Conservation (phyloP, 1,284 basidiomycete genomes). For the Fomitiporia mediterranea region DNA sequence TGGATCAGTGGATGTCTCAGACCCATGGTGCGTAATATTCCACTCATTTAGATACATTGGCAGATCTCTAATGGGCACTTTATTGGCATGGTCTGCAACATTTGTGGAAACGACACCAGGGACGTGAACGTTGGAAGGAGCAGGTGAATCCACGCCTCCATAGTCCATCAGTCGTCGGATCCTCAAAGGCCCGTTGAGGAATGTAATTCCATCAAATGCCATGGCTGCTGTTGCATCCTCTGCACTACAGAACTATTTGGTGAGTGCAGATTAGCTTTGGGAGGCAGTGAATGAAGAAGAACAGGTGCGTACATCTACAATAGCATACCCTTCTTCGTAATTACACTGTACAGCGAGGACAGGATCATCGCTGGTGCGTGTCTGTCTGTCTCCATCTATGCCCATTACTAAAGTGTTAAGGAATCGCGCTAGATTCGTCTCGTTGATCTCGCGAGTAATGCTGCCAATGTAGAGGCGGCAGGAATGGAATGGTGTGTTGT, state of each 20-base stretch:
- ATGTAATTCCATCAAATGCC: constrained; percentile 95
- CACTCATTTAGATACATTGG: constrained; percentile 95
- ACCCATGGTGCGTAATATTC: constrained; percentile 75
- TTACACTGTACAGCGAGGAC: constrained; percentile 93
- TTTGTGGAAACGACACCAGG: constrained; percentile 95
- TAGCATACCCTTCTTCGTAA: constrained; percentile 97
- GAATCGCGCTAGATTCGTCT: constrained; percentile 87
- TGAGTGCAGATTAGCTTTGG: constrained; percentile 8
- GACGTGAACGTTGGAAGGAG: constrained; percentile 68
- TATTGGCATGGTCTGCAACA: constrained; percentile 95
- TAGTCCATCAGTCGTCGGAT: constrained; percentile 98
- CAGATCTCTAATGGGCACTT: constrained; percentile 95
- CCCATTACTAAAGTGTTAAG: constrained; percentile 96
- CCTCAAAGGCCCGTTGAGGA: constrained; percentile 87
- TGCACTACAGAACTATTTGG: constrained; percentile 83
- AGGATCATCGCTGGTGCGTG: constrained; percentile 80
- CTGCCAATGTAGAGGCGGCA: constrained; percentile 95
- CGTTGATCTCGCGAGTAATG: constrained; percentile 88
- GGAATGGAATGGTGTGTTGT: constrained; percentile 82
- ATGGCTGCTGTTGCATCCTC: constrained; percentile 96
- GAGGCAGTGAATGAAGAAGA: neutral
- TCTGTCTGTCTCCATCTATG: constrained; percentile 78
- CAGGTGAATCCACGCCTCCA: constrained; percentile 62
- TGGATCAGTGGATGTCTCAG: constrained; percentile 53
- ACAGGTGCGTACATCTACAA: constrained; percentile 71